Evolutionary conservation across 1,139 yeast species (phyloP), one percentile per base, ranked within the genome.

Genomic region (Yamadazyma membranifaciens): DNA sequence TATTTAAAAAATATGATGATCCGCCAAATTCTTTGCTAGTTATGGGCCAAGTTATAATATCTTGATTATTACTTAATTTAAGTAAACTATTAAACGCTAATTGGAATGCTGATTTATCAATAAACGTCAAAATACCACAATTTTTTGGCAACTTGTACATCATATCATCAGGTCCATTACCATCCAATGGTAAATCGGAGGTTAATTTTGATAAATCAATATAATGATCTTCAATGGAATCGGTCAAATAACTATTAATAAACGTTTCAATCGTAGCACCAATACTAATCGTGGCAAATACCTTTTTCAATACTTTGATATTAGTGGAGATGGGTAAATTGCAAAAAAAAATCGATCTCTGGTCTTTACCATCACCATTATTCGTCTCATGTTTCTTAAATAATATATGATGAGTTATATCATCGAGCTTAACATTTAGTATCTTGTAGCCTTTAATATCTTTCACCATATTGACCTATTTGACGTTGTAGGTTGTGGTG

Each of bases 51-150:
- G 46, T 40, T 20, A 63, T 57, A 37, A 51, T 36, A 16, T 50
- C 60, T 26, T 45, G 52, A 37, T 38, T 51, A 7, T 51, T 56
- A 48, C 53, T 64, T 49, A 59, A 72, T 65, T 65, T 80, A 61
- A 76, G 81, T 45, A 88, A 69, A 34, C 84, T 75, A 33, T 67
- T 61, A 45, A 83, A 69, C 12, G 94, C 88, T 44, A 89, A 68
- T 46, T 76, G 79, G 35, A 83, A 73, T 20, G 94, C 83, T 1
- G 83, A 63, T 54, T 82, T 82, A 59, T 91, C 98, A 3, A 89
- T 78, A 55, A 91, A 82, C 22, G 80, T 79, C 26, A 88, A 72
- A 12, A 87, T 67, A 1, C 87, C 94, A 51, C 89, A 81, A 46
- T 84, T 81, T 52, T 80, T 78, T 33, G 94, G 95, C 31, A 84